Conservation (phyloP, 148 eudicot species). For the Silene conica region DNA sequence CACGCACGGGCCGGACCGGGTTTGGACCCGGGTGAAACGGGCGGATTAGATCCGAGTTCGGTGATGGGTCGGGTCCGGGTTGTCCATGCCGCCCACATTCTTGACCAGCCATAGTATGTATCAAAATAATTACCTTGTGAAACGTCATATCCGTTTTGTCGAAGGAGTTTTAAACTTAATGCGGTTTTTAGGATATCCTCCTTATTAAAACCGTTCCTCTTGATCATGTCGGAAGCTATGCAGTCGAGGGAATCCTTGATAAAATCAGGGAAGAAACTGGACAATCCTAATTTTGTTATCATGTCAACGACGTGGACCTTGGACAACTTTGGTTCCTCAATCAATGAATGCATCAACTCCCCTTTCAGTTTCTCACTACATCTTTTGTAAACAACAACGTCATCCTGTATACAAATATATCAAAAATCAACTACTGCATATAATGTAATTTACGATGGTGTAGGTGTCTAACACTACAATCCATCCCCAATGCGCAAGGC, state of each 20-base stretch:
- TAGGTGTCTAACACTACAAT: too few species aligned
- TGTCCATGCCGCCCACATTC: too few species aligned
- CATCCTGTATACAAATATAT: constrained; percentile 15
- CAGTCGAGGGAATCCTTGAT: constrained; percentile 26
- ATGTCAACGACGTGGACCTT: constrained; percentile 27
- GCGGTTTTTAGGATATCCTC: constrained; percentile 24
- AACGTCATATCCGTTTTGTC: constrained; percentile 38
- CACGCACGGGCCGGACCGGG: too few species aligned
- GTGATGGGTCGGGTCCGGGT: too few species aligned
- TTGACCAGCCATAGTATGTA: too few species aligned
- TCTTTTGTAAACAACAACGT: background rate
- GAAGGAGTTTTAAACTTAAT: constrained; percentile 34
- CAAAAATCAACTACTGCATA: too few species aligned
- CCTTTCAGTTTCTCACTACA: constrained; percentile 17
- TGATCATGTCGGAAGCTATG: background rate
- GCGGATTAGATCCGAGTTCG: too few species aligned
- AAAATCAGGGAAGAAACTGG: constrained; percentile 18
- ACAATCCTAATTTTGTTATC: constrained; percentile 28
- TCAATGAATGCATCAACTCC: constrained; percentile 10
- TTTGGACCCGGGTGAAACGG: too few species aligned
- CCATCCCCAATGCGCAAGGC: too few species aligned
- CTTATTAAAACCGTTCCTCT: background rate
- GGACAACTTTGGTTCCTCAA: constrained; percentile 11
- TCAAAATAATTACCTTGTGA: constrained; percentile 26
- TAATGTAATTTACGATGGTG: too few species aligned